These are phyloP conservation scores for Penicillium crystallinum DNA, from an alignment of 495 filamentous ascomycete species.

Conservation along the genomic window DNA sequence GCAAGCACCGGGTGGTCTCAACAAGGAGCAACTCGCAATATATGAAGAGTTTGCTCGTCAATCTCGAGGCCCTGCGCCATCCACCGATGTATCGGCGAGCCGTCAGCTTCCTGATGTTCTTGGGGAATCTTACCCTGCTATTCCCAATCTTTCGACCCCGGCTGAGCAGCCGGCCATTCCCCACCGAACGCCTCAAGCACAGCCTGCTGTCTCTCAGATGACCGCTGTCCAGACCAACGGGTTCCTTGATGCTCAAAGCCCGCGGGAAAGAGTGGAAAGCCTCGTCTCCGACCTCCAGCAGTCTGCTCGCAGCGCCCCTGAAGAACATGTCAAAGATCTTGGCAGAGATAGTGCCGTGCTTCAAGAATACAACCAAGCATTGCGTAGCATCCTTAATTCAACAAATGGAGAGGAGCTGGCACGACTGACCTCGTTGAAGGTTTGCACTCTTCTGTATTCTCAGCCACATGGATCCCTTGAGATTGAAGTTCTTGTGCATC, in stretches of 20 bases:
- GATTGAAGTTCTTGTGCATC: slow-evolving; percentile 75
- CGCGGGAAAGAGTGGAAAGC: slow-evolving; percentile 61
- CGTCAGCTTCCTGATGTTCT: slow-evolving; percentile 68
- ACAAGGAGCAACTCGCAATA: slow-evolving; percentile 86
- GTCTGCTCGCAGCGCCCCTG: slow-evolving; percentile 57
- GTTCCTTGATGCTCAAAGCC: slow-evolving; percentile 56
- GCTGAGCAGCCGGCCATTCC: slow-evolving; percentile 73
- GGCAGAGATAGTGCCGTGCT: slow-evolving; percentile 58
- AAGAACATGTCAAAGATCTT: slow-evolving; percentile 67
- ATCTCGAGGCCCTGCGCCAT: slow-evolving; percentile 49
- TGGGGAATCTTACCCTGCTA: slow-evolving; percentile 73
- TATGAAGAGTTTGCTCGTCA: slow-evolving; percentile 93
- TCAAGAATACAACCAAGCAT: slow-evolving; percentile 55
- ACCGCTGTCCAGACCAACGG: slow-evolving; percentile 51
- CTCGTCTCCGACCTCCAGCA: slow-evolving; percentile 66
- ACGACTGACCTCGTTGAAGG: slow-evolving; percentile 60
- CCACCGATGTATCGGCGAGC: slow-evolving; percentile 14
- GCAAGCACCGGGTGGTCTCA: slow-evolving; percentile 72
- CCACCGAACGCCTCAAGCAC: slow-evolving; percentile 62
- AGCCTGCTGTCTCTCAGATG: slow-evolving; percentile 43
- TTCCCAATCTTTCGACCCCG: slow-evolving; percentile 72
- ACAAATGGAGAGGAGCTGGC: slow-evolving; percentile 61
- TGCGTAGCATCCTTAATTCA: slow-evolving; percentile 45
- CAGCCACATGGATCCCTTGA: slow-evolving; percentile 58
- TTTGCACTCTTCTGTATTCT: slow-evolving; percentile 64